Base-by-base conservation (phyloP, 2,329 filamentous ascomycete genomes). In the Diaporthe humulicola region DNA sequence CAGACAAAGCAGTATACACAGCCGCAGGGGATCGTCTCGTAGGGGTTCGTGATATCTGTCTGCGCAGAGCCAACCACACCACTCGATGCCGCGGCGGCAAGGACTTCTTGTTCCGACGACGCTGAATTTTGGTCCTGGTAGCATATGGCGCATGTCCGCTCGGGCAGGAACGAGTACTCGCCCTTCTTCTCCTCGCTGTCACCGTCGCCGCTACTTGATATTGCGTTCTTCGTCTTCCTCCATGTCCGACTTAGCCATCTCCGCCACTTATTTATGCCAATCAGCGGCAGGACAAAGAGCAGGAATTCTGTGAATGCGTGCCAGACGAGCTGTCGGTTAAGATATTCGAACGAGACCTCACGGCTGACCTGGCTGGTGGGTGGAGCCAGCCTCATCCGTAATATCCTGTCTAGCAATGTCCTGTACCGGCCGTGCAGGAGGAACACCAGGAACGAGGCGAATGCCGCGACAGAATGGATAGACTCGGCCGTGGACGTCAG, bases 241-340 rank as follows among this genome's bases (percentile, higher is more conserved):
- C 95, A 98, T n/a, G 93, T 92, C 76, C 95, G 90, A 28, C 90
- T 89, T n/a, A 98, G 87, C 93, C 96, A 98, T 78, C 96, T 90
- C 74, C 95, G 91, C 97, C 97, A 99, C 78, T 95, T 91, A 80
- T 94, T 93, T 78, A 99, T 96, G 70, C 97, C 97, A 56, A 99
- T 94, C n/a, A 99, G 89, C 0, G 97, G 97, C n/a, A 99, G 88
- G 25, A 98, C 90, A 83, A 98, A 99, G 42, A 99, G 90, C n/a
- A 99, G 88, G 80, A 99, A 99, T 83, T 99, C 97, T 36, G 97
- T 99, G 80, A 99, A 98, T n/a, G 97, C 97, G 84, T 99, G 97
- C 97, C 97, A 99, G 50, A 99, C 97, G 15, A 99, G 91, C 85
- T 99, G 97, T 64, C 97, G 93, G 83, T 99, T 99, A 67, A 98